Base-by-base conservation (phyloP, 352 stramenopile genomes). In the Phytophthora sojae region DNA sequence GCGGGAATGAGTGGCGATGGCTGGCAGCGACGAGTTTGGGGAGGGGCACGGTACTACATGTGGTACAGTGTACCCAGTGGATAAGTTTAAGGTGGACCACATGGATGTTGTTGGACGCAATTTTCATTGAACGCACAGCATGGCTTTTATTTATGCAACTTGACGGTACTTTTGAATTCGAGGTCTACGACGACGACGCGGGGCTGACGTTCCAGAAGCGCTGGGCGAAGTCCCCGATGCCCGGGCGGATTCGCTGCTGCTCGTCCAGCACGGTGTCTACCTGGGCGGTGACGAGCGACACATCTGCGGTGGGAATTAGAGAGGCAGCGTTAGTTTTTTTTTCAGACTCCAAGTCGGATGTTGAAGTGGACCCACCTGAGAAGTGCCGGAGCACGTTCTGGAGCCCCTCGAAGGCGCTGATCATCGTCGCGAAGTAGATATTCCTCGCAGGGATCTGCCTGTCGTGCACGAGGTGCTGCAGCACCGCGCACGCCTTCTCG, bases 361-460 rank as follows among this genome's bases (percentile, higher is more conserved):
- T 26, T 49, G 29, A 51, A 9, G 37, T 52, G 26, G 32, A 75
- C 69, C 44, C 62, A 85, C 77, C 76, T 67, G 80, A 80, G 47
- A 85, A 88, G 32, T 76, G 57, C 19, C 71, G 47, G 47, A 80
- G 67, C 15, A 90, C 69, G 51, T 64, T 61, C 51, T 83, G 70
- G 11, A 88, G 57, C 11, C 79, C 81, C 2, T 71, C 66, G 17
- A 78, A 58, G 3, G 77, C 69, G 58, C 67, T 82, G 49, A 86
- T 79, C 8, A 91, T 44, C 4, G 79, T 78, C 44, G 79, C 73
- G 57, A 85, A 84, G 61, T 88, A 89, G 64, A 91, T 88, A 52
- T 55, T 75, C 6, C 35, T 58, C 2, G 67, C 67, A 3, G 60
- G 53, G 3, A 89, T 57, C 14, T 61, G 52, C 4, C 26, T 57